Conservation (phyloP, 1,284 basidiomycete genomes). For the Ceratobasidium sp. region DNA sequence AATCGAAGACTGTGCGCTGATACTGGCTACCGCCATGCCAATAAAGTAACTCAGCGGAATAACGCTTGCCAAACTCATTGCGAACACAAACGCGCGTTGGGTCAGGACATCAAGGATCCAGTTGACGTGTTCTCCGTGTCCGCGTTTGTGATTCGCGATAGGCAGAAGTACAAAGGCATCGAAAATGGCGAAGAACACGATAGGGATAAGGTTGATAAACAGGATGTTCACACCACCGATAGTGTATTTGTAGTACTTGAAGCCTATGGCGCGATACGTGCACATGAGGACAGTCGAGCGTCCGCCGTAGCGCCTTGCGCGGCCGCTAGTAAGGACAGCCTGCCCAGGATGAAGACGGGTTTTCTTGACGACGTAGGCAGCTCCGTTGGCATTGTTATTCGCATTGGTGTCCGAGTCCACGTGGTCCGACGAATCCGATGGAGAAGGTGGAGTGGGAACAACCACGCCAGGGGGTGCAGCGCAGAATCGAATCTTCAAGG, state of each 20-base stretch:
- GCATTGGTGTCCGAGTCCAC: conserved; percentile 40
- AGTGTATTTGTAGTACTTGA: conserved; percentile 99
- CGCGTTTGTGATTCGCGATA: conserved; percentile 63
- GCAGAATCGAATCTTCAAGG: conserved; percentile 91
- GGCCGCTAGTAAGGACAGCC: conserved; percentile 75
- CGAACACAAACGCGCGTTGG: conserved; percentile 83
- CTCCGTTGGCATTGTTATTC: conserved; percentile 50
- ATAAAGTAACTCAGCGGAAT: conserved; percentile 99
- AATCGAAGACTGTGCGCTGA: conserved; percentile 97
- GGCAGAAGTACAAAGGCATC: conserved; percentile 85
- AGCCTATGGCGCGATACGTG: conserved; percentile 90
- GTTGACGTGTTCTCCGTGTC: conserved; percentile 68
- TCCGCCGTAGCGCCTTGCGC: conserved; percentile 50
- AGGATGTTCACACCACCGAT: conserved; percentile 98
- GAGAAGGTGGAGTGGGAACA: conserved; percentile 46
- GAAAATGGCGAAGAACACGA: conserved; percentile 96
- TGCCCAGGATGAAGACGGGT: conserved; percentile 73
- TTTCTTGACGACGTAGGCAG: conserved; percentile 64
- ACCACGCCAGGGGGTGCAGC: conserved; percentile 67
- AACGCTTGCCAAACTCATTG: conserved; percentile 87
- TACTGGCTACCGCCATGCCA: conserved; percentile 99
- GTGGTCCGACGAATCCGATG: conserved; percentile 44
- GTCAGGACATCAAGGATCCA: conserved; percentile 76
- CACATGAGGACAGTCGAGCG: conserved; percentile 90
- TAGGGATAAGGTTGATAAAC: conserved; percentile 93